Evolutionary conservation across 2,329 filamentous ascomycete genomes (phyloP), one percentile per base, ranked within the genome.

Genomic region (Aureobasidium sp.): DNA sequence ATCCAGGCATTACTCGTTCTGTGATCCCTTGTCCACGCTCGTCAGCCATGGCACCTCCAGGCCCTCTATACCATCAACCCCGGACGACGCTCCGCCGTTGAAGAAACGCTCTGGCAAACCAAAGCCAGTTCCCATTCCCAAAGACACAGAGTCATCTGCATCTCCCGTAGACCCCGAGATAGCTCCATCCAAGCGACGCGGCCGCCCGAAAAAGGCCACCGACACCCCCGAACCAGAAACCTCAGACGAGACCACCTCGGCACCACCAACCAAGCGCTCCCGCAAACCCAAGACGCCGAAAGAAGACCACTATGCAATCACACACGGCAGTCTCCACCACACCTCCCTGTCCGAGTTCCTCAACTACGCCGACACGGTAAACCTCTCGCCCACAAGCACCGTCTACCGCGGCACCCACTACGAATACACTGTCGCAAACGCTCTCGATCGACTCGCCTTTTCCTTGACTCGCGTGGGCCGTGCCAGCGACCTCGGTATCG

Each of bases 321-420:
- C 61, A 4, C 69, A 67, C 10, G 72, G 71, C 38, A 73, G 71
- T 17, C 54, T 61, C 19, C 71, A 82, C 47, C 89, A 92, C 70
- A 75, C 83, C 64, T 81, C 87, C 67, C 77, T 90, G 4, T 65
- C 76, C 1, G 82, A 84, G 0, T 93, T 90, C 70, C 71, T 88
- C 29, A 75, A 79, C 27, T 85, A 91, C 70, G 85, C 85, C 5
- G 70, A 78, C 21, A 80, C 81, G 53, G 79, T 75, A 0, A 77
- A 79, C 0, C 77, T 90, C 23, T 78, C 82, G 64, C 71, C 75
- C 0, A 74, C 71, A 4, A 84, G 81, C 17, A 84, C 83, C 0
- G 79, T 84, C 46, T 92, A 85, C 69, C 76, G 85, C 43, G 89
- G 89, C 65, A 93, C 88, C 0, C 82, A 82, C 70, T 93, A 89